phyloP scores from a whole-genome alignment of 306 rosid species.

The Pterocarpus macrocarpus region DNA sequence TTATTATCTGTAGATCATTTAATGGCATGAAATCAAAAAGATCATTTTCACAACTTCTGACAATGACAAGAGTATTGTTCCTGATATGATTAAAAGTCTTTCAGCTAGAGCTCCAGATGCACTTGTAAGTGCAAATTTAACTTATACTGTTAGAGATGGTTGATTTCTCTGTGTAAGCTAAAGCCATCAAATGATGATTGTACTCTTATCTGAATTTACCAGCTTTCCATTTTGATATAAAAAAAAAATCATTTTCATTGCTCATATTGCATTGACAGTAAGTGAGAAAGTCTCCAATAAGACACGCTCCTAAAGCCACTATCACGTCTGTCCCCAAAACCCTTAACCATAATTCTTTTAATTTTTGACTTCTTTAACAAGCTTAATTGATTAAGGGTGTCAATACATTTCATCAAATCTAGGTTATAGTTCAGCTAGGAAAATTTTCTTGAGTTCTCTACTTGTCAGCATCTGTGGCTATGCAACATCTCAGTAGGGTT shows the following conservation, averaged over 20 bases:
- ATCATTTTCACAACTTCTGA: conserved; percentile 28
- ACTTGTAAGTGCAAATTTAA: conserved; percentile 5
- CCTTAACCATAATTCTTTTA: neutral
- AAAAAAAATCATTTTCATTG: neutral
- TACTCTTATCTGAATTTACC: too few relatives aligned
- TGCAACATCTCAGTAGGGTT: too few relatives aligned
- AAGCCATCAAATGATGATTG: neutral
- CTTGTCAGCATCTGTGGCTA: too few relatives aligned
- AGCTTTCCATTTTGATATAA: neutral
- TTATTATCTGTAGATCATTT: conserved; percentile 21
- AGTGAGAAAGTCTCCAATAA: neutral
- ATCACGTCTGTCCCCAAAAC: neutral
- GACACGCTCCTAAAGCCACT: neutral
- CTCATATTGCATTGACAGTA: neutral
- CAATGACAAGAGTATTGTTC: conserved; percentile 20
- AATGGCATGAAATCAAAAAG: neutral
- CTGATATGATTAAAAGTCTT: neutral
- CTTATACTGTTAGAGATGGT: neutral
- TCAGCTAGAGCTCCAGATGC: conserved; percentile 19
- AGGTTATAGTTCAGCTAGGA: too few relatives aligned
- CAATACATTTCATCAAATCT: neutral
- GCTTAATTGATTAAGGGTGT: too few relatives aligned
- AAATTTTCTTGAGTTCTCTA: too few relatives aligned
- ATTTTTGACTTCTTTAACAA: too few relatives aligned
- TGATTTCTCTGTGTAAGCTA: too few relatives aligned